Conservation (phyloP, 306 rosid genomes). For the Hylodesmum podocarpum region DNA sequence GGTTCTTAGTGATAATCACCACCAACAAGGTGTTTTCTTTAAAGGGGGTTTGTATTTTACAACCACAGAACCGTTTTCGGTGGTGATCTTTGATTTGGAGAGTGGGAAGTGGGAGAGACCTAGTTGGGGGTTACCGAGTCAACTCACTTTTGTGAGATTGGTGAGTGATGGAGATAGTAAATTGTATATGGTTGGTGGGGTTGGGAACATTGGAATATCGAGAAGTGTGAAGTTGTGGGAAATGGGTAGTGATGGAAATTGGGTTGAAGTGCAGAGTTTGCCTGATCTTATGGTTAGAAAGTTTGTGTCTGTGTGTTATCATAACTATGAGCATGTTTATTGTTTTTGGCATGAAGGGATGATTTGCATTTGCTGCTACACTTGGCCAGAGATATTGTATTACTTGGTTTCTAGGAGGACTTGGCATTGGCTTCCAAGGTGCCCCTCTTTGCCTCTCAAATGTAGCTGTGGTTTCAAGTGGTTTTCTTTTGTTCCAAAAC, state of each 20-base stretch:
- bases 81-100: slow-evolving; percentile 62
- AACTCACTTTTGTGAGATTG: slow-evolving; percentile 62
- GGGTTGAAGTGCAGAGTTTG: slow-evolving; percentile 65
- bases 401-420: slow-evolving; percentile 63
- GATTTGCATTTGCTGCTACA: slow-evolving; percentile 85
- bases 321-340: slow-evolving; percentile 86
- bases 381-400: slow-evolving; percentile 94
- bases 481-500: slow-evolving; percentile 80
- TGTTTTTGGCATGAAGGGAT: slow-evolving; percentile 91
- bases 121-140: slow-evolving; percentile 40
- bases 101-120: slow-evolving; percentile 60
- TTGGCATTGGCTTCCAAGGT: slow-evolving; percentile 94
- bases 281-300: slow-evolving; percentile 79
- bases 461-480: slow-evolving; percentile 89
- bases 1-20: slow-evolving; percentile 41
- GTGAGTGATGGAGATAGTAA: slow-evolving; percentile 51
- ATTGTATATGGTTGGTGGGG: slow-evolving; percentile 73
- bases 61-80: slow-evolving; percentile 66
- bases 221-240: slow-evolving; percentile 78
- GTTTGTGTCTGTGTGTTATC: slow-evolving; percentile 81
- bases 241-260: slow-evolving; percentile 41
- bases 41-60: slow-evolving; percentile 57
- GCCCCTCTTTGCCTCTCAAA: slow-evolving; percentile 71
- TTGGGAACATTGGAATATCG: slow-evolving; percentile 79
- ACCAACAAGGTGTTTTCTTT: slow-evolving; percentile 56